Percentiles rank a stretch among this genome's conserved stretches.
Evolutionary conservation across 352 stramenopile species (phyloP).

Genomic region (Phytophthora sp.): DNA sequence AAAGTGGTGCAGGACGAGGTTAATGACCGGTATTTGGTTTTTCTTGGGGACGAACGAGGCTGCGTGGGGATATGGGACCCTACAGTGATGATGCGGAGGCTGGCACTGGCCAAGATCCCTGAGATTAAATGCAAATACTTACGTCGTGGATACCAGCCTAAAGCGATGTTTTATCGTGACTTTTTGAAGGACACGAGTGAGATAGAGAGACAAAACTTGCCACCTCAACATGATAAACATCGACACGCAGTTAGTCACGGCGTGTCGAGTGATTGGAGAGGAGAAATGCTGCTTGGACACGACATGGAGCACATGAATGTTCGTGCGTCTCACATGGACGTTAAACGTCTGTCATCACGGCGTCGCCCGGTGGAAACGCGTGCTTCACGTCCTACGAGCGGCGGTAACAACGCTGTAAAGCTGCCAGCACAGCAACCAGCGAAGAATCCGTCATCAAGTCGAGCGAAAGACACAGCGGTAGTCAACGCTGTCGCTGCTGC

Average conservation of each 20-base stretch:
- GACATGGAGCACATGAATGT: constrained; percentile 44
- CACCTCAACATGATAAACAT: constrained; percentile 30
- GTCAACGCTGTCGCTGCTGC: constrained; percentile 49
- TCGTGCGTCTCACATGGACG: constrained; percentile 45
- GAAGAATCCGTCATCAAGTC: background rate
- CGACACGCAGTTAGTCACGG: constrained; percentile 28
- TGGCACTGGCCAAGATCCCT: constrained; percentile 61
- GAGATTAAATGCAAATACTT: constrained; percentile 69
- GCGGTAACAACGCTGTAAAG: constrained; percentile 2
- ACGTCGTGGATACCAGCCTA: constrained; percentile 65
- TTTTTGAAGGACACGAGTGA: constrained; percentile 48
- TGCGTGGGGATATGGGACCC: constrained; percentile 61
- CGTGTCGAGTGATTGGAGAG: constrained; percentile 33
- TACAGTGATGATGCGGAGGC: constrained; percentile 49
- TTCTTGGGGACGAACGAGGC: constrained; percentile 65
- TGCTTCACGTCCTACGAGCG: background rate
- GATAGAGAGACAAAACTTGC: constrained; percentile 1
- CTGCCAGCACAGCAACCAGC: constrained; percentile 1
- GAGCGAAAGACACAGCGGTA: constrained; percentile 35
- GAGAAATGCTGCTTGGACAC: constrained; percentile 42
- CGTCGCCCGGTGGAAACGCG: constrained; percentile 17
- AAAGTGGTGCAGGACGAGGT: constrained; percentile 63
- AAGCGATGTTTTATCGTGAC: constrained; percentile 64
- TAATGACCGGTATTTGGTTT: constrained; percentile 50
- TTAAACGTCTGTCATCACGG: constrained; percentile 49